phyloP scores from a whole-genome alignment of 108 stramenopile genomes.

The Pseudonitzschia delicatissima region DNA sequence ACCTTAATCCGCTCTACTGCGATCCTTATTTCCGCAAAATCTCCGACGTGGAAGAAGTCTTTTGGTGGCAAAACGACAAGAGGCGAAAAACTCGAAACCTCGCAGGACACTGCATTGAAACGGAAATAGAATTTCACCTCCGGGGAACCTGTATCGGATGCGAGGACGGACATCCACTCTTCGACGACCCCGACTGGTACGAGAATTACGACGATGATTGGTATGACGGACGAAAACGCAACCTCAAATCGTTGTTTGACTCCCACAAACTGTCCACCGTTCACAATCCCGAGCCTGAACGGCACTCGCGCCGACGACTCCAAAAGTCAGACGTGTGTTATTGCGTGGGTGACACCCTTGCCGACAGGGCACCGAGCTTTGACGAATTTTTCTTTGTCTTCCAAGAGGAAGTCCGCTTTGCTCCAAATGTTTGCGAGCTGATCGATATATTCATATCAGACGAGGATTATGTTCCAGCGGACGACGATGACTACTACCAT shows the following conservation, averaged over 20 bases:
- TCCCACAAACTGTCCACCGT: neutral
- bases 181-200: too few relatives aligned
- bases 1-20: neutral
- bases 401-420: neutral
- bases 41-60: neutral
- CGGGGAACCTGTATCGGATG: conserved; percentile 8
- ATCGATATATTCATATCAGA: too few relatives aligned
- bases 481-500: too few relatives aligned
- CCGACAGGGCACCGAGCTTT: conserved; percentile 3
- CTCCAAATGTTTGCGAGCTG: neutral
- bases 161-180: neutral
- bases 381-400: neutral
- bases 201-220: too few relatives aligned
- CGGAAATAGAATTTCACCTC: neutral
- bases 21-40: conserved; percentile 3
- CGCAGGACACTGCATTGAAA: neutral
- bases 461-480: too few relatives aligned
- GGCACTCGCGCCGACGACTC: neutral
- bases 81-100: neutral
- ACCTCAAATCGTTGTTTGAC: neutral
- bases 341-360: neutral
- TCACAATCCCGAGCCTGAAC: neutral
- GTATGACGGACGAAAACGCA: too few relatives aligned
- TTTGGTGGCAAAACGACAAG: too few relatives aligned
- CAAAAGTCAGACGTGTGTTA: neutral